These are phyloP conservation scores for Boletus pseudopeckii DNA, from an alignment of 768 basidiomycete genomes.

Conservation along the genomic window DNA sequence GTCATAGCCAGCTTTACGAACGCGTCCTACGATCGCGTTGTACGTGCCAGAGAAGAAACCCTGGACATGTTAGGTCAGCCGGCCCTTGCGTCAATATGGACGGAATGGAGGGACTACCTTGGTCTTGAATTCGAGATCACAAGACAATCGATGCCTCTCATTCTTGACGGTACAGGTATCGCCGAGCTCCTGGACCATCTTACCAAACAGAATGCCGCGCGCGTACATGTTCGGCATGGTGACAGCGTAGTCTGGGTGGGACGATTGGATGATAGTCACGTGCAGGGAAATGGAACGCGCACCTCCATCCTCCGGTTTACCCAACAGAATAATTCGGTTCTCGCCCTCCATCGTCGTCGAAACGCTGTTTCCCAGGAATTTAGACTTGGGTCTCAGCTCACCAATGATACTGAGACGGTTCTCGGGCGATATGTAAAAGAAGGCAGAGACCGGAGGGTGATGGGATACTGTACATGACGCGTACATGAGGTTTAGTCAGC, in stretches of 20 bases:
- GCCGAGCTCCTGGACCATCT: conserved; percentile 95
- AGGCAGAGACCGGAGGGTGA: conserved; percentile 93
- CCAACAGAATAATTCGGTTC: conserved; percentile 81
- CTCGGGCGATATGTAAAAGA: conserved; percentile 90
- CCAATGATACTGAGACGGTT: conserved; percentile 87
- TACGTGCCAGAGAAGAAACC: conserved; percentile 98
- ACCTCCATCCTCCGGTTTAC: conserved; percentile 85
- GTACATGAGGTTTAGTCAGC: conserved; percentile 4
- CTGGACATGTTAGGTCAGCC: conserved; percentile 34
- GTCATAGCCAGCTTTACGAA: conserved; percentile 61
- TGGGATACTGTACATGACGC: conserved; percentile 69
- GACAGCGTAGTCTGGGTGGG: conserved; percentile 67
- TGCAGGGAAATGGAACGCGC: conserved; percentile 29
- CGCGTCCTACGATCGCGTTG: conserved; percentile 81
- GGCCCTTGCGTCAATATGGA: not conserved
- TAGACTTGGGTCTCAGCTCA: conserved; percentile 92
- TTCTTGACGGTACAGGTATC: conserved; percentile 85
- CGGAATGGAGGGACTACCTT: conserved; percentile 52
- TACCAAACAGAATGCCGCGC: conserved; percentile 81
- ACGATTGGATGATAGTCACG: conserved; percentile 3
- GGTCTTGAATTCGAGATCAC: conserved; percentile 96
- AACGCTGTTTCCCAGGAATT: conserved; percentile 95
- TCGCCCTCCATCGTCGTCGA: conserved; percentile 97
- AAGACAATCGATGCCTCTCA: conserved; percentile 65
- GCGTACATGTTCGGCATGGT: conserved; percentile 99